Percentiles rank a stretch among this genome's conserved stretches.
These are phyloP conservation scores for Urostyla sp. DNA, from an alignment of 73 alveolate genomes.

Conservation along the genomic window DNA sequence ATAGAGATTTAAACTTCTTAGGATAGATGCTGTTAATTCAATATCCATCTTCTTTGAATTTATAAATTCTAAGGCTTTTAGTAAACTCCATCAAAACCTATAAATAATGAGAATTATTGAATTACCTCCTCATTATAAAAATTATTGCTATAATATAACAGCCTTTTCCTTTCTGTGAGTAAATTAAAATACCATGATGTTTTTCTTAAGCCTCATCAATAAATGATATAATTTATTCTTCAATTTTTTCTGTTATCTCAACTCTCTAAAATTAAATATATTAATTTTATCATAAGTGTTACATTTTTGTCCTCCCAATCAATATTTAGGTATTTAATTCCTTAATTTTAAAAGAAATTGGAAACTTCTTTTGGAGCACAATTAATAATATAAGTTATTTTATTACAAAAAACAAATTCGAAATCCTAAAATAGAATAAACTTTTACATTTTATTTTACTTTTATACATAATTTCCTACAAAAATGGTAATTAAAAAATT, in stretches of 20 bases:
- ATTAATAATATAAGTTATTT: background rate
- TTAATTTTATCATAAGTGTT: background rate
- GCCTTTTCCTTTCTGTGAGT: conserved; percentile 17
- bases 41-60: conserved; percentile 28
- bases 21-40: conserved; percentile 39
- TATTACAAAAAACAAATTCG: background rate
- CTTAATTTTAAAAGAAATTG: background rate
- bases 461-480: too few relatives aligned
- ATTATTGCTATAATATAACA: background rate
- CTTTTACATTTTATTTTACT: background rate
- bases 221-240: background rate
- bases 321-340: conserved; percentile 1
- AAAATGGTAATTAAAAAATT: too few relatives aligned
- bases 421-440: conserved; percentile 4
- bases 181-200: background rate
- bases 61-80: conserved; percentile 26
- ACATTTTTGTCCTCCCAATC: background rate
- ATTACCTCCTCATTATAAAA: conserved; percentile 30
- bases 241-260: conserved; percentile 13
- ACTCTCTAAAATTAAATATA: conserved; percentile 8
- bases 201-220: background rate
- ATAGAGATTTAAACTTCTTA: conserved; percentile 11
- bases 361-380: conserved; percentile 12
- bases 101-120: background rate
- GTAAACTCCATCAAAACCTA: conserved; percentile 29